Evolutionary conservation across 2,329 filamentous ascomycete species (phyloP).

Genomic region (Alternaria triticimaculans): DNA sequence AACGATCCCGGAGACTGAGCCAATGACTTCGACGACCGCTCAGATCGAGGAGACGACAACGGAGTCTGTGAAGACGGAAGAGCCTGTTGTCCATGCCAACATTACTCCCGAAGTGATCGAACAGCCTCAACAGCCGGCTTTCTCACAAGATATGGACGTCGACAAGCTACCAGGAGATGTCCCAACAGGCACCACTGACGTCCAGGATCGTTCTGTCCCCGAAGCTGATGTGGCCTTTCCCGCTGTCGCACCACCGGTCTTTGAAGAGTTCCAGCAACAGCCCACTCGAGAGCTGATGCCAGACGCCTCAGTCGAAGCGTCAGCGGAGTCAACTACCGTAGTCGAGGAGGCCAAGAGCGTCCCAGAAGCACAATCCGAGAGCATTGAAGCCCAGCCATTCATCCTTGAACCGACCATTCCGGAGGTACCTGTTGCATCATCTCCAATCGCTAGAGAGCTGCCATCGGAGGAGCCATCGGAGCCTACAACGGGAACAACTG

Average conservation of each 20-base stretch:
- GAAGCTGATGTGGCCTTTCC: not conserved
- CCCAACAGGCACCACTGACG: not conserved
- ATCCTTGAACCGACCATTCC: not conserved
- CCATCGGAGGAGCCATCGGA: not conserved
- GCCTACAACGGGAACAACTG: not conserved
- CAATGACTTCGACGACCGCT: not conserved
- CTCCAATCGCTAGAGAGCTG: not conserved
- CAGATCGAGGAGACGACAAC: not conserved
- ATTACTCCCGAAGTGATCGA: not conserved
- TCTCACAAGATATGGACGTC: not conserved
- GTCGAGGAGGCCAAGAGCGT: slow-evolving; percentile 6
- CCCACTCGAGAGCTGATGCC: not conserved
- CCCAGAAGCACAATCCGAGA: not conserved
- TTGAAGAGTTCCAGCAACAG: not conserved
- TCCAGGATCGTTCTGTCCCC: slow-evolving; percentile 5
- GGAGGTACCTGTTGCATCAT: not conserved
- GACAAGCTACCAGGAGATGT: not conserved
- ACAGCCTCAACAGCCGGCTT: not conserved
- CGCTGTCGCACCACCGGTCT: not conserved
- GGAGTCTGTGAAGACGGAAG: not conserved
- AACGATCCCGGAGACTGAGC: not conserved
- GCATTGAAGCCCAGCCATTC: slow-evolving; percentile 1
- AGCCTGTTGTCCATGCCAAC: not conserved
- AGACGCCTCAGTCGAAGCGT: not conserved
- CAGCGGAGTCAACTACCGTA: not conserved